A percentile compares a stretch with the other conserved stretches of the same genome.
phyloP scores from a whole-genome alignment of 805 yeast species.

The Spathaspora hagerdaliae region DNA sequence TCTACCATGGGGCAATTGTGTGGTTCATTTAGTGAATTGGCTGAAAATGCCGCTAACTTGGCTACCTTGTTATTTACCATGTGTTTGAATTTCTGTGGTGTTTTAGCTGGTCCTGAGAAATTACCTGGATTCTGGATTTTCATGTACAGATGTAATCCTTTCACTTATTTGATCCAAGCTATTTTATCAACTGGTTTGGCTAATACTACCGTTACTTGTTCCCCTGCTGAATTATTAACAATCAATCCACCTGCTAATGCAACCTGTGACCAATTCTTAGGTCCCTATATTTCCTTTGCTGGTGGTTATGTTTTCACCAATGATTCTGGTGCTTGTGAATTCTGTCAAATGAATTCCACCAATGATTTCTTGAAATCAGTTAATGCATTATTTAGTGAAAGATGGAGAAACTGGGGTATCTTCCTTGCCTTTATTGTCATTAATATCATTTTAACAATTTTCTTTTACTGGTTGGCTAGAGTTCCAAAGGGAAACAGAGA shows the following conservation, averaged over 20 bases:
- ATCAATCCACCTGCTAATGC: constrained; percentile 17
- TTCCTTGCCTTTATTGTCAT: constrained; percentile 35
- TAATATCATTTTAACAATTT: constrained; percentile 28
- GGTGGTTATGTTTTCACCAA: constrained; percentile 46
- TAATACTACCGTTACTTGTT: constrained; percentile 34
- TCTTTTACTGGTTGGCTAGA: constrained; percentile 60
- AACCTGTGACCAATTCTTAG: constrained; percentile 20
- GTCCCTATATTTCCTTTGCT: constrained; percentile 24
- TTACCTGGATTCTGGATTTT: constrained; percentile 53
- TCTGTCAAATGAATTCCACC: constrained; percentile 56
- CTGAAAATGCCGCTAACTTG: constrained; percentile 33
- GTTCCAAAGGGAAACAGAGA: constrained; percentile 61
- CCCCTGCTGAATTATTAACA: constrained; percentile 17
- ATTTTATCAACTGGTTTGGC: constrained; percentile 30
- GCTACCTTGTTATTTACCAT: constrained; percentile 25
- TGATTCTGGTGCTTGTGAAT: constrained; percentile 53
- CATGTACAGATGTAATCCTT: constrained; percentile 72
- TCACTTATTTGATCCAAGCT: constrained; percentile 64
- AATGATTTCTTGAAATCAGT: constrained; percentile 52
- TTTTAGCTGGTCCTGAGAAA: constrained; percentile 25
- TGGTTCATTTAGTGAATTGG: constrained; percentile 25
- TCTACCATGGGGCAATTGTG: constrained; percentile 27
- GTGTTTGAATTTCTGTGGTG: constrained; percentile 37
- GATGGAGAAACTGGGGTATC: constrained; percentile 67
- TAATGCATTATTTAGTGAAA: constrained; percentile 43